Base-by-base conservation (phyloP, 768 basidiomycete species). In the Suillus brevipes region DNA sequence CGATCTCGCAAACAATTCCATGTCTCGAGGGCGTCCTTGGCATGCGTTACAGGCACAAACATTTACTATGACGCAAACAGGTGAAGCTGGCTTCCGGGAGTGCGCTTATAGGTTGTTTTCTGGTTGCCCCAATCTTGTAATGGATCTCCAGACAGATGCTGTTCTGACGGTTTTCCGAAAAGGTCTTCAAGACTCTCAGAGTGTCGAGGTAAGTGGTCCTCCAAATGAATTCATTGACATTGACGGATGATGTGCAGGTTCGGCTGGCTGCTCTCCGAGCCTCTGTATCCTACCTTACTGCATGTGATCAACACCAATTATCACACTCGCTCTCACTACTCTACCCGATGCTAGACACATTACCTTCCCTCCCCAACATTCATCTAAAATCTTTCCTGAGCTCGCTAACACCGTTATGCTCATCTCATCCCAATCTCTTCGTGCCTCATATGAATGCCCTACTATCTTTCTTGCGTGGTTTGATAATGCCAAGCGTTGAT, bases 1-100 rank as follows among this genome's bases (percentile, higher is more conserved):
- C 65, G 92, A 94, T 69, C 78, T 94, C 36, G 89, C 92, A 7
- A 89, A 89, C 63, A 85, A 90, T 64, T 85, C 85, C 13, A 91
- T 94, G 89, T 73, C 75, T 18, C 83, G 91, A 2, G 92, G 92
- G 1, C 77, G 90, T 10, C 91, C 91, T 3, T 94, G 92, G 92
- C 91, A 92, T 71, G 89, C 88, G 2, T 79, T 94, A 1, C 92
- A 93, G 71, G 85, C 84, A 0, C 89, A 89, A 62, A 81, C 83
- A 0, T 93, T 93, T 70, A 80, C 77, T 55, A 90, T 92, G 89
- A 81, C 84, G 6, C 70, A 76, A 43, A 58, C 65, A 36, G 61
- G 69, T n/a, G 70, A 66, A 47, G 67, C 74, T 31, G 77, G 77
- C 6, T 72, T 84, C 67, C 78, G 87, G 31, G 87, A 89, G 69